Base-by-base conservation (phyloP, 257 asterid species). In the Solanum ossicruentum region DNA sequence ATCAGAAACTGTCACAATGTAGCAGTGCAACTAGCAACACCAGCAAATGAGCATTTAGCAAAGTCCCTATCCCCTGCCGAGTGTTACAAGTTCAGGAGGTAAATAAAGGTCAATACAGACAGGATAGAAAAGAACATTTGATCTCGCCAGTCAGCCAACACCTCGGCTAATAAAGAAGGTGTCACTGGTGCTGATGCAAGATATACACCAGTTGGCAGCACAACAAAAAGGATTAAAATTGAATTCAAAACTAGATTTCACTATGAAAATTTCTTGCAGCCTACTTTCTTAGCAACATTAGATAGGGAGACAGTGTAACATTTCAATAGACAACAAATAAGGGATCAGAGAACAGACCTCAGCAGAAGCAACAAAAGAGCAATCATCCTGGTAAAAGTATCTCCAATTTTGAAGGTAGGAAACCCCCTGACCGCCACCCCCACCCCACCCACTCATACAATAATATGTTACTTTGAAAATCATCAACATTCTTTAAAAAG, bases 171-270 rank as follows among this genome's bases (percentile, higher is more conserved):
- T 86, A 95, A 94, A 45, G 98, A 92, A 80, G 97, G 97, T 39
- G 98, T 94, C 36, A 92, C 90, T 12, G 95, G 98, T 51, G 97
- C 95, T 52, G 99, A 91, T 86, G 97, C 97, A 84, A 93, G 90
- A 55, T 91, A 95, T 32, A 94, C 88, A 49, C 95, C 98, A 1
- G 97, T 89, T 15, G 93, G 92, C 95, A 93, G 89, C 86, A 81
- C 78, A 75, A 60, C 26, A 45, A 81, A n/a, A 81, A n/a, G 1
- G 23, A 15, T 39, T 28, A 7, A 77, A 18, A 43, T 28, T 54
- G 11, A 36, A 13, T 15, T 49, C n/a, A 70, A 57, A 13, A 58
- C 23, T 67, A 43, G 26, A 8, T 82, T 43, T 67, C 75, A 43
- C 23, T 8, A 17, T 58, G 17, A 6, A 83, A 71, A 23, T 43